Base-by-base conservation (phyloP, 768 basidiomycete genomes). In the Tricholoma hemisulphureum region DNA sequence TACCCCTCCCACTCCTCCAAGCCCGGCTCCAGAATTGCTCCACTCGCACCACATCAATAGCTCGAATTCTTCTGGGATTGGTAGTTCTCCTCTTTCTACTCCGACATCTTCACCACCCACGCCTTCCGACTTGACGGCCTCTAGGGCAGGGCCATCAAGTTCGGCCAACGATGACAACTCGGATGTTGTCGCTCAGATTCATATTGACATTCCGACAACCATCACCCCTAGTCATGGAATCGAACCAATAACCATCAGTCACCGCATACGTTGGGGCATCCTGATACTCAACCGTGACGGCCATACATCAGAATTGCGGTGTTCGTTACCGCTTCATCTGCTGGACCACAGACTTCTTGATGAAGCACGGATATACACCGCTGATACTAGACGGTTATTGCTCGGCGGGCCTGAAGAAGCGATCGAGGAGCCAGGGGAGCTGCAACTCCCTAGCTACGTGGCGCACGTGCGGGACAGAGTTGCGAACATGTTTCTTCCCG, bases 261-360 rank as follows among this genome's bases (percentile, higher is more conserved):
- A 98, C 73, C 87, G 89, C 50, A 81, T 98, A 63, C 82, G 88
- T 35, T 92, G 91, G 91, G 82, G 70, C 14, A 88, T 93, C 60
- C 76, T 86, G 53, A 88, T 95, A 66, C 80, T 79, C 61, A 98
- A 98, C 68, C 79, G 80, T 6, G 96, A 98, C 67, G 95, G 95
- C 0, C 96, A 98, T 68, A 88, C 86, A 2, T 95, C 93, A 8
- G 94, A 98, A 71, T 79, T 98, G n/a, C 86, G 95, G 14, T 98
- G 96, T 71, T 94, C 94, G 1, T 80, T 98, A 5, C 96, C 96
- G 0, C 73, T 98, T 31, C 85, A 91, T 66, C 80, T 98, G 49
- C 86, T 98, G 21, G 88, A 95, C 62, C 69, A 81, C 58, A 77
- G 83, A 11, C 75, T 96, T 1, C 77, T 91, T 14, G 79, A 86